A percentile compares a stretch with the other conserved stretches of the same genome.
Conservation (phyloP, 352 stramenopile species). For the Phytophthora rubi region DNA sequence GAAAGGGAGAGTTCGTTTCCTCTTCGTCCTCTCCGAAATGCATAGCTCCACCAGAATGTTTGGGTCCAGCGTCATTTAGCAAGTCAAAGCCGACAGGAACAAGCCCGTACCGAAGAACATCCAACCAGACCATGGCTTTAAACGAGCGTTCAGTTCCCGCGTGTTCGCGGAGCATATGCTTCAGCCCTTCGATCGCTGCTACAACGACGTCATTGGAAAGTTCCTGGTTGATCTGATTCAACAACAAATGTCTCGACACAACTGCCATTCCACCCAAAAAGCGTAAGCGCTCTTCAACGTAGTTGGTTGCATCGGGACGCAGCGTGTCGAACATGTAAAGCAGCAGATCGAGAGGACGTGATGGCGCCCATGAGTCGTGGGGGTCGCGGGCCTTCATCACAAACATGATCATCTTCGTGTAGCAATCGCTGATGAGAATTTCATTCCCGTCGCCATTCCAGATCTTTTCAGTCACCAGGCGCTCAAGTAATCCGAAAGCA, state of each 20-base stretch:
- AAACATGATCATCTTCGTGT: conserved; percentile 71
- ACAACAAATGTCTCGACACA: conserved; percentile 52
- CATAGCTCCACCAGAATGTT: conserved; percentile 8
- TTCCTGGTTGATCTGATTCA: conserved; percentile 41
- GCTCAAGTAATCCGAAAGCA: conserved; percentile 68
- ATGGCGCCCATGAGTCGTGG: conserved; percentile 40
- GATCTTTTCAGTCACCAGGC: conserved; percentile 58
- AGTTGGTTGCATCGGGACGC: conserved; percentile 35
- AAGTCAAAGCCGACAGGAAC: conserved; percentile 66
- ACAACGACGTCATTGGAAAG: conserved; percentile 54
- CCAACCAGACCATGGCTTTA: conserved; percentile 55
- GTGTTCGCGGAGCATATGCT: conserved; percentile 57
- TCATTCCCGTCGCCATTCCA: conserved; percentile 60
- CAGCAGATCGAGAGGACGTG: conserved; percentile 56
- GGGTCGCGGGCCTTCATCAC: conserved; percentile 44
- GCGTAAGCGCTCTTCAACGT: conserved; percentile 52
- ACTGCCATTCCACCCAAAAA: conserved; percentile 69
- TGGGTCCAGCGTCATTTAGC: conserved; percentile 35
- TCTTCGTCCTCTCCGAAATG: conserved; percentile 46
- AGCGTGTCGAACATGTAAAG: conserved; percentile 62
- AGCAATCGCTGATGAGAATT: conserved; percentile 67
- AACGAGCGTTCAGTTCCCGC: conserved; percentile 44
- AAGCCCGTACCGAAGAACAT: conserved; percentile 62
- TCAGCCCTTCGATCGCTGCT: conserved; percentile 51
- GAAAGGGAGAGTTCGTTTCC: conserved; percentile 46